These are phyloP conservation scores for Apostasia shenzhenica DNA, from an alignment of 106 monocot species.

Conservation along the genomic window DNA sequence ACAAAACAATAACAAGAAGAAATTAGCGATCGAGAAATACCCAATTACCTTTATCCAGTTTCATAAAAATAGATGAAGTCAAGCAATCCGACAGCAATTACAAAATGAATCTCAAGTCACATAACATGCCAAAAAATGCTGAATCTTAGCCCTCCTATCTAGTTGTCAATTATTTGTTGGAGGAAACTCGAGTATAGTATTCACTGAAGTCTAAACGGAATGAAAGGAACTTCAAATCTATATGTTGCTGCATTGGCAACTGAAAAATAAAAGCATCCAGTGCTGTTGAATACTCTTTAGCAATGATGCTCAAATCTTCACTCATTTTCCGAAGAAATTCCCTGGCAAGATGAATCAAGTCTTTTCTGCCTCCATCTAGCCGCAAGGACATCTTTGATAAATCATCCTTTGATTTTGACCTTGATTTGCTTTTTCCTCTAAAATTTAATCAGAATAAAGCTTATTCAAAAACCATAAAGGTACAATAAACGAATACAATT, in stretches of 20 bases:
- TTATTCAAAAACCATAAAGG: conserved; percentile 1
- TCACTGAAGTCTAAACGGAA: conserved; percentile 96
- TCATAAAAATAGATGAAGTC: not conserved
- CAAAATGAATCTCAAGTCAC: not conserved
- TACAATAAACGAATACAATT: not conserved
- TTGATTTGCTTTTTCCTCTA: conserved; percentile 54
- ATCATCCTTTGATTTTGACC: conserved; percentile 35
- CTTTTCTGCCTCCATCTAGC: conserved; percentile 53
- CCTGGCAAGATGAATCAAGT: conserved; percentile 50
- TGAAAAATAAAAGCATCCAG: conserved; percentile 79
- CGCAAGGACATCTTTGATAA: conserved; percentile 23
- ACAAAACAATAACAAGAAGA: not conserved
- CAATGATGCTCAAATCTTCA: conserved; percentile 69
- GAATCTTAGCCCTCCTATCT: not conserved
- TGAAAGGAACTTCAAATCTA: conserved; percentile 89
- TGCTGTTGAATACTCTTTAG: conserved; percentile 75
- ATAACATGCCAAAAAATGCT: not conserved
- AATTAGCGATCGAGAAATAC: not conserved
- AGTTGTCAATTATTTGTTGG: conserved; percentile 14
- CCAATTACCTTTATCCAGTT: not conserved
- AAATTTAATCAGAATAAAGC: conserved; percentile 3
- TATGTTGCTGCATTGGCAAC: conserved; percentile 88
- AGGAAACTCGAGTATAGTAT: conserved; percentile 63
- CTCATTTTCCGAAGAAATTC: conserved; percentile 66
- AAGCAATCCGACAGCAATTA: not conserved